phyloP scores from a whole-genome alignment of 768 basidiomycete species.

The Terana coerulea region DNA sequence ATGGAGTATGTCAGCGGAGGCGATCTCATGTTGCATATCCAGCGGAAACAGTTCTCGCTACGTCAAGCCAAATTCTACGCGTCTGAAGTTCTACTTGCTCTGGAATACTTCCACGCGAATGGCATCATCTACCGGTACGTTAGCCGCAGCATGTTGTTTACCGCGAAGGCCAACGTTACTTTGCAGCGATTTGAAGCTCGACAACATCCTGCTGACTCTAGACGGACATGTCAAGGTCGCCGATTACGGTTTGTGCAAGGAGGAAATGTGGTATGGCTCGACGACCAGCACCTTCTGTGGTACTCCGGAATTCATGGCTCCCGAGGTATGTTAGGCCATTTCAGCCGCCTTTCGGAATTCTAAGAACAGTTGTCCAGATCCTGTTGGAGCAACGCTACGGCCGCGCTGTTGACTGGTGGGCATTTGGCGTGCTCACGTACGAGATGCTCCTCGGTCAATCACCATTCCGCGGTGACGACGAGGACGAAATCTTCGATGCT shows the following conservation, averaged over 20 bases:
- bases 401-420: constrained; percentile 99
- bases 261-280: constrained; percentile 96
- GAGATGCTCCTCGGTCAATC: constrained; percentile 99
- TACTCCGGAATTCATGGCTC: constrained; percentile 99
- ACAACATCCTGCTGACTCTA: constrained; percentile 94
- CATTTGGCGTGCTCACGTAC: constrained; percentile 96
- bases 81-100: constrained; percentile 88
- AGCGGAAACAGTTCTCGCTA: constrained; percentile 97
- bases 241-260: constrained; percentile 98
- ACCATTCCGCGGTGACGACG: constrained; percentile 98
- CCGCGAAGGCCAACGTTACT: background rate
- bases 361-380: constrained; percentile 53
- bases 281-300: constrained; percentile 99
- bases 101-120: constrained; percentile 97
- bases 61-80: constrained; percentile 99
- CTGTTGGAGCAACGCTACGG: constrained; percentile 98
- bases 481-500: constrained; percentile 99
- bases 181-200: constrained; percentile 89
- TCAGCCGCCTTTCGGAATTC: constrained; percentile 5
- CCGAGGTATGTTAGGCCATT: constrained; percentile 70
- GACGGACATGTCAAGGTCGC: constrained; percentile 99
- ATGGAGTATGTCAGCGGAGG: constrained; percentile 99
- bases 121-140: constrained; percentile 97
- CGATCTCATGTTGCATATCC: constrained; percentile 99
- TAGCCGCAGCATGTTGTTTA: background rate